Conservation (phyloP, 768 basidiomycete genomes). For the Lyophyllum atratum region DNA sequence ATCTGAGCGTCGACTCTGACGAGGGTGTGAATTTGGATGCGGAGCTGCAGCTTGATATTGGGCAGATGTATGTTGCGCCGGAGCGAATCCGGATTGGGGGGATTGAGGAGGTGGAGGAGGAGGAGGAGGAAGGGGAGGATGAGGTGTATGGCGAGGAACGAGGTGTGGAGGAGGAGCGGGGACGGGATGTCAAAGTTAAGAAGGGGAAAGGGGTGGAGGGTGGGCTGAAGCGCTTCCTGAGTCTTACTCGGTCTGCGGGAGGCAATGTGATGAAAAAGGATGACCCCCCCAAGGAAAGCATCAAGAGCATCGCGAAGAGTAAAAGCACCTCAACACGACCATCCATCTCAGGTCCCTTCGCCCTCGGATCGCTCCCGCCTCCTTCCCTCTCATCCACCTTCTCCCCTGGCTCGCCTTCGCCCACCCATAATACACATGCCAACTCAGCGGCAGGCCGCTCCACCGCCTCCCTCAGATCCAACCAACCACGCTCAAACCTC, state of each 20-base stretch:
- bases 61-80: constrained; percentile 9
- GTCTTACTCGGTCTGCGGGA: constrained; percentile 26
- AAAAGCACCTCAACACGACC: constrained; percentile 27
- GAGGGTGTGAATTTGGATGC: constrained; percentile 11
- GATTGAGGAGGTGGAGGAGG: constrained; percentile 19
- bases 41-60: constrained; percentile 13
- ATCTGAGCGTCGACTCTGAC: constrained; percentile 8
- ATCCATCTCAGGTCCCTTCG: constrained; percentile 47
- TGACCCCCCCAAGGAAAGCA: constrained; percentile 3
- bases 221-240: constrained; percentile 37
- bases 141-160: constrained; percentile 14
- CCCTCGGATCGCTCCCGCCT: constrained; percentile 36
- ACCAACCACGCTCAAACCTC: background rate
- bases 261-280: constrained; percentile 1
- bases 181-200: constrained; percentile 1
- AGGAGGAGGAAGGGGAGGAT: constrained; percentile 18
- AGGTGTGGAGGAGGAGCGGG: constrained; percentile 6
- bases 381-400: constrained; percentile 14
- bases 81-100: constrained; percentile 2
- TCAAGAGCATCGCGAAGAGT: constrained; percentile 1
- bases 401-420: constrained; percentile 15
- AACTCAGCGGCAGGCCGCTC: constrained; percentile 11
- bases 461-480: constrained; percentile 17
- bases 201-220: constrained; percentile 16
- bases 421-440: constrained; percentile 5